phyloP scores from a whole-genome alignment of 2,329 filamentous ascomycete genomes.

The Colletotrichum sojae region DNA sequence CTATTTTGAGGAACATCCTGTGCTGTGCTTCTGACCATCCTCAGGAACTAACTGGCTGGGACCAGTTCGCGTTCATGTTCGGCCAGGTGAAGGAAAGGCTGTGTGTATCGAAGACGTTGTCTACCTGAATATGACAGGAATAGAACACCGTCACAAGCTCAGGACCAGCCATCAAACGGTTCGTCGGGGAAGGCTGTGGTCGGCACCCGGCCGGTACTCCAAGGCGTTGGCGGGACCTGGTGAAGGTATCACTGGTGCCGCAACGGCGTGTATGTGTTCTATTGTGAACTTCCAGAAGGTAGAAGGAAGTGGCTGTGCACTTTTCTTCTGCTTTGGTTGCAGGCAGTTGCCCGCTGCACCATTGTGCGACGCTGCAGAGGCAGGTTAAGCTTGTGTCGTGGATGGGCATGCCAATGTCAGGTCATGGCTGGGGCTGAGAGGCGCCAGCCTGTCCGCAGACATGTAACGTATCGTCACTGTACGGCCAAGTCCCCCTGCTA shows the following conservation, averaged over 20 bases:
- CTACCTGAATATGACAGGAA: neutral
- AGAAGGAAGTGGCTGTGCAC: conserved; percentile 16
- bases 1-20: too few relatives aligned
- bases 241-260: neutral
- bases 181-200: neutral
- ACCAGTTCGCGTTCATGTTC: conserved; percentile 1
- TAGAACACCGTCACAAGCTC: neutral
- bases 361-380: neutral
- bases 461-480: conserved; percentile 7
- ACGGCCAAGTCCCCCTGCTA: conserved; percentile 1
- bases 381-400: neutral
- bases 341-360: neutral
- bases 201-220: neutral
- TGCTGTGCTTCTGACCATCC: neutral
- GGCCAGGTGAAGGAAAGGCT: conserved; percentile 12
- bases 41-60: neutral
- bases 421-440: conserved; percentile 29
- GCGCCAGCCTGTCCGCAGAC: conserved; percentile 14
- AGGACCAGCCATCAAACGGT: neutral
- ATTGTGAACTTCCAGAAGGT: neutral
- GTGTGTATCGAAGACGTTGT: neutral
- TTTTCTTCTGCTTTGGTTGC: neutral
- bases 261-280: neutral
- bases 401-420: conserved; percentile 17
- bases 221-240: neutral